phyloP scores from a whole-genome alignment of 2,329 filamentous ascomycete species.

The Penicillium occitanis region DNA sequence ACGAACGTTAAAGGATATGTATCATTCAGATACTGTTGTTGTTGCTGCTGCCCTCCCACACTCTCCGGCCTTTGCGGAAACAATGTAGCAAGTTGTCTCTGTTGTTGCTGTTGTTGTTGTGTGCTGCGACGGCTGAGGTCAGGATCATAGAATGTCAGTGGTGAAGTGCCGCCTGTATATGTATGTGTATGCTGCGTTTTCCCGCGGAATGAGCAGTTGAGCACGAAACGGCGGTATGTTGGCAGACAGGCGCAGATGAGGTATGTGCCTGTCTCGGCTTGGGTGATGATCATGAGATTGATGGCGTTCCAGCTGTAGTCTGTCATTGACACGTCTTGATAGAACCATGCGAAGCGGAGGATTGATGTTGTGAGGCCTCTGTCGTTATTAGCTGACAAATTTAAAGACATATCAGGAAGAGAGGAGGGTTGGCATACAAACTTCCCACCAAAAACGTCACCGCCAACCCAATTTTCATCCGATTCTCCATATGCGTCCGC shows the following conservation, averaged over 20 bases:
- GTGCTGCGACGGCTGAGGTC: neutral
- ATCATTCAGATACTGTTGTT: neutral
- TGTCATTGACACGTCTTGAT: neutral
- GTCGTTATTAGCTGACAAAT: neutral
- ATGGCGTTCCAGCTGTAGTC: slow-evolving; percentile 2
- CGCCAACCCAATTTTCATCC: slow-evolving; percentile 1
- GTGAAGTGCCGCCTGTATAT: neutral
- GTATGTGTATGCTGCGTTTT: neutral
- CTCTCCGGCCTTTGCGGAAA: neutral
- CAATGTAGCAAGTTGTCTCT: neutral
- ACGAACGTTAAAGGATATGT: neutral
- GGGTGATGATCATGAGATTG: slow-evolving; percentile 1
- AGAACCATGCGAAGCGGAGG: neutral
- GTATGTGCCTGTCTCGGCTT: slow-evolving; percentile 3
- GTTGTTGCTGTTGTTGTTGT: neutral
- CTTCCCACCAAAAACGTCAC: slow-evolving; percentile 5
- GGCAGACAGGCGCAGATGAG: slow-evolving; percentile 1
- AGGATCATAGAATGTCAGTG: neutral
- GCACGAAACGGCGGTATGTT: neutral
- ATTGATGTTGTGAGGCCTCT: neutral
- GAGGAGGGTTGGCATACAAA: neutral
- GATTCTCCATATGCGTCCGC: neutral
- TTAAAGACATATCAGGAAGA: neutral
- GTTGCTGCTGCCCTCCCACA: neutral
- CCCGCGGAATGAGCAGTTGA: neutral